These are phyloP conservation scores for Desmodesmus armatus DNA, from an alignment of 139 green algal species.

Conservation along the genomic window DNA sequence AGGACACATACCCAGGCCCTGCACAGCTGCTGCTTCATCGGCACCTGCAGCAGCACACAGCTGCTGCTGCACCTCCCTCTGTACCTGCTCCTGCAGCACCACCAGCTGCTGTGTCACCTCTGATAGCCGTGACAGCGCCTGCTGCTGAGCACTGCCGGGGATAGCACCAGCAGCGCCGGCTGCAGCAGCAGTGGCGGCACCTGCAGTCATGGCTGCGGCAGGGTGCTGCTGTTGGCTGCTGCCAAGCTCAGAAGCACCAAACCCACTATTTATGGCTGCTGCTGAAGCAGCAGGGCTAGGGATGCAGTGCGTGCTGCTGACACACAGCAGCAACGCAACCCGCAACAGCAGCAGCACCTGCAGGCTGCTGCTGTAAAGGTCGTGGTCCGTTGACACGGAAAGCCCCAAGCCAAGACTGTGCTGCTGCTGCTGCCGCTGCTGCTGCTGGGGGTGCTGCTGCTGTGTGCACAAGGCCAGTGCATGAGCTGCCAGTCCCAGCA, in stretches of 20 bases:
- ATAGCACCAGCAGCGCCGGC: not conserved
- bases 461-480: no score
- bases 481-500: no score
- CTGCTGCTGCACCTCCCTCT: not conserved
- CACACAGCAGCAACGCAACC: not conserved
- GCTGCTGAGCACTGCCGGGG: not conserved
- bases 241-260: no score
- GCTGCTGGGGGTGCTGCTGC: not conserved
- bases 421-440: not conserved
- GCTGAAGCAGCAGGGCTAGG: no score
- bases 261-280: no score
- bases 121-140: no score
- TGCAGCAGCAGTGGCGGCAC: not conserved
- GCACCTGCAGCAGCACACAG: not conserved
- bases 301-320: conserved; percentile 4
- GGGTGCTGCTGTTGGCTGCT: no score
- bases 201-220: no score
- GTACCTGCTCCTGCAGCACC: not conserved
- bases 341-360: no score
- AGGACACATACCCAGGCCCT: no score
- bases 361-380: no score
- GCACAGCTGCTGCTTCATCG: not conserved
- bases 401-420: not conserved
- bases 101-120: not conserved
- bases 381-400: not conserved